These are phyloP conservation scores for Eruca vesicaria DNA, from an alignment of 441 rosid species.

Conservation along the genomic window DNA sequence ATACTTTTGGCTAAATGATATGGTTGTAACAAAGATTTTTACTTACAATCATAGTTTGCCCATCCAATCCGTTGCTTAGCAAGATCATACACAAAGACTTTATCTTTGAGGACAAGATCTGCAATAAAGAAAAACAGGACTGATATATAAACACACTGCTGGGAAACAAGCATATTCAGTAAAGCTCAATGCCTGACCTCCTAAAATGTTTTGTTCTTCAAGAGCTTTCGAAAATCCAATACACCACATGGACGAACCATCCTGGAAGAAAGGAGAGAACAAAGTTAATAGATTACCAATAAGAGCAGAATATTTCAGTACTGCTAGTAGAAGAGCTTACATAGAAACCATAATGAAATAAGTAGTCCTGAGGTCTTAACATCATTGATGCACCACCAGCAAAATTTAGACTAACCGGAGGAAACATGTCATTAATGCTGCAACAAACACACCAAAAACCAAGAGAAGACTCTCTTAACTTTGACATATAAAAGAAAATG, in stretches of 20 bases:
- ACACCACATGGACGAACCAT: constrained; percentile 86
- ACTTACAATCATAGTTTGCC: constrained; percentile 76
- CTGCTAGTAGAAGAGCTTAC: constrained; percentile 47
- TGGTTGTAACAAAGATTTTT: not conserved
- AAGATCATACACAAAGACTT: constrained; percentile 73
- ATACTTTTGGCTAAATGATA: not conserved
- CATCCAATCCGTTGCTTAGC: constrained; percentile 66
- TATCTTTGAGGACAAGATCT: constrained; percentile 77
- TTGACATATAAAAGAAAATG: not conserved
- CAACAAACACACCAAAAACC: constrained; percentile 13
- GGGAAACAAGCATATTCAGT: not conserved
- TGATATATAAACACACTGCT: not conserved
- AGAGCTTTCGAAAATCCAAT: constrained; percentile 70
- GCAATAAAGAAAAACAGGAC: constrained; percentile 23
- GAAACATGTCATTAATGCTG: constrained; percentile 60
- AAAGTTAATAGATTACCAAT: not conserved
- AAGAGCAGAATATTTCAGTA: not conserved
- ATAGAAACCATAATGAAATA: constrained; percentile 54
- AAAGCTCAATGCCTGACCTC: constrained; percentile 54
- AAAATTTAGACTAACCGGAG: constrained; percentile 60
- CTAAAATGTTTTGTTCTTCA: constrained; percentile 69
- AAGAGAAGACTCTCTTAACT: not conserved
- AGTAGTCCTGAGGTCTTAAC: constrained; percentile 66
- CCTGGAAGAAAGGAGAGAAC: constrained; percentile 43
- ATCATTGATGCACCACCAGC: constrained; percentile 66